phyloP scores from a whole-genome alignment of 495 filamentous ascomycete species.

The Tuber microsphaerosporum region DNA sequence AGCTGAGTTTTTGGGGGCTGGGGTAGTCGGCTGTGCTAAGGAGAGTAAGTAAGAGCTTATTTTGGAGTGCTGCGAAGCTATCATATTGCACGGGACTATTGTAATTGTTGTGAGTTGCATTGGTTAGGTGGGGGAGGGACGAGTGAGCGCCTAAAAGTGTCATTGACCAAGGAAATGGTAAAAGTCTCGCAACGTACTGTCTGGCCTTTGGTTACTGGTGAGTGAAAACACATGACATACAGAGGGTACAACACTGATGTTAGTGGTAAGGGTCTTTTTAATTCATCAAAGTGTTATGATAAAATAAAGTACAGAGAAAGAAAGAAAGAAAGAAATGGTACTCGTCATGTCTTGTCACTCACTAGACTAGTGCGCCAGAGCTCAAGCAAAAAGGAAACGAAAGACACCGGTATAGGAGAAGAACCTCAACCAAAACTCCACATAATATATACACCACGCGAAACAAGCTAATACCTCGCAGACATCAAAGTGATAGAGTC shows the following conservation, averaged over 20 bases:
- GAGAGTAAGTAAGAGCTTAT: too few relatives aligned
- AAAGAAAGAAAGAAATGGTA: not conserved
- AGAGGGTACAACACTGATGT: not conserved
- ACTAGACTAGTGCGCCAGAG: not conserved
- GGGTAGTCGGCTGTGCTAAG: too few relatives aligned
- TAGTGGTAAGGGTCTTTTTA: not conserved
- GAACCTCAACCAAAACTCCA: not conserved
- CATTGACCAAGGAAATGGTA: not conserved
- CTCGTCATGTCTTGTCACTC: not conserved
- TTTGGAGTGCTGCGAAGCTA: too few relatives aligned
- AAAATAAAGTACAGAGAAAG: not conserved
- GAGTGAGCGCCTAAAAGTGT: not conserved
- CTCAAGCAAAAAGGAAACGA: not conserved
- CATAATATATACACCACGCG: not conserved
- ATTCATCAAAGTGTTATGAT: not conserved
- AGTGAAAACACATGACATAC: not conserved
- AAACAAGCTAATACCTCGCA: not conserved
- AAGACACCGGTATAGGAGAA: not conserved
- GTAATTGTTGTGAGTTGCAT: not conserved
- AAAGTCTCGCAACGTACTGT: not conserved
- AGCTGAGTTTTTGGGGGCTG: too few relatives aligned
- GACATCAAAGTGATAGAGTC: not conserved
- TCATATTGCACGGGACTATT: too few relatives aligned
- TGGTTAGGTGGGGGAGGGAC: not conserved
- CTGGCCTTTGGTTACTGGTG: not conserved